Base-by-base conservation (phyloP, 495 filamentous ascomycete genomes). In the Annulohypoxylon nitens region DNA sequence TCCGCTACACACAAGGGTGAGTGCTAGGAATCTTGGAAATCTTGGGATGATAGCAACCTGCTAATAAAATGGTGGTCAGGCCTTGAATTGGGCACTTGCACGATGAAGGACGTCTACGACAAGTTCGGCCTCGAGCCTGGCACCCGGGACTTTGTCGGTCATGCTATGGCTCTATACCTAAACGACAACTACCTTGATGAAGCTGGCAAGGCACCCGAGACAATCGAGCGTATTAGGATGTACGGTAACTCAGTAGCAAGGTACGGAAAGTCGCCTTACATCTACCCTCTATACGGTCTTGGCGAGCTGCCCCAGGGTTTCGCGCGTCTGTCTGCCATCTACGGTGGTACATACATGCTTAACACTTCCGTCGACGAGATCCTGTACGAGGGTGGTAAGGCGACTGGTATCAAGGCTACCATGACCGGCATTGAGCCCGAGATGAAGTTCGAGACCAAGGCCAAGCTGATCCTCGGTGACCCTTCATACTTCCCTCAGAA, bases 301-400 rank as follows among this genome's bases (percentile, higher is more conserved):
- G 96, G 97, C 76, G 96, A 99, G 84, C 90, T 99, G 39, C 96
- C 96, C 26, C 97, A 99, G 86, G 95, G 97, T 61, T 99, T 99
- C 79, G 97, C 96, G 53, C 95, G 97, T 78, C 87, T 98, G 37
- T 97, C 94, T 10, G 96, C 96, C 77, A 97, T 98, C 82, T 97
- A 98, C 80, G 97, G 97, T 73, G 97, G 97, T 74, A 98, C 96
- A 16, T 98, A 99, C 83, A 98, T 98, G 93, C 90, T 99, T 75
- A 98, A 98, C 86, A 97, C 96, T 64, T 89, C 86, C 61, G 87
- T 99, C 51, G 91, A 98, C 71, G 95, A 98, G 84, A 84, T 99
- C 58, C 78, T 93, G 25, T 97, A 95, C 79, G 91, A 92, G 61
- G 85, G 82, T 66, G 88, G 88, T 67, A 97, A 97, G 86, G 94